These are phyloP conservation scores for Sanghuangporus sanghuang DNA, from an alignment of 1,284 basidiomycete species.

Conservation along the genomic window DNA sequence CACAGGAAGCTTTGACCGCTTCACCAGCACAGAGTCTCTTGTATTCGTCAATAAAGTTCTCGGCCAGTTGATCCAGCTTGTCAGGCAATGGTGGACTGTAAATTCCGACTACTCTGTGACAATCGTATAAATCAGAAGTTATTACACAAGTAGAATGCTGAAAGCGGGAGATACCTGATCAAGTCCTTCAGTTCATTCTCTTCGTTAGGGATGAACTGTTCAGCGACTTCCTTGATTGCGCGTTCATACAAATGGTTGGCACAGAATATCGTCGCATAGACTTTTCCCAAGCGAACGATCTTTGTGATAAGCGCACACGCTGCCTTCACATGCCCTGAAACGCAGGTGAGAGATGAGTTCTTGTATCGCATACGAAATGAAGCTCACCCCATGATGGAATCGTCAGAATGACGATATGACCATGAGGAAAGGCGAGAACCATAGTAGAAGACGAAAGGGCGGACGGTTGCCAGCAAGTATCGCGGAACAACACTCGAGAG, in stretches of 20 bases:
- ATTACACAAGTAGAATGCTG: neutral
- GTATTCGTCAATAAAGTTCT: neutral
- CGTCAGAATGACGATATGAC: too few species aligned
- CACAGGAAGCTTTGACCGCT: too few species aligned
- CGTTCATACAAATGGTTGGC: neutral
- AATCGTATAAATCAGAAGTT: neutral
- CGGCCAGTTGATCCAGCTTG: neutral
- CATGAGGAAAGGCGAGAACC: too few species aligned
- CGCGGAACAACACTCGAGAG: too few species aligned
- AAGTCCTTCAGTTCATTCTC: neutral
- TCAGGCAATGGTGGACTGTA: neutral
- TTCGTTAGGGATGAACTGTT: neutral
- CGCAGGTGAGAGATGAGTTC: neutral
- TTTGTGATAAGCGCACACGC: conserved; percentile 6
- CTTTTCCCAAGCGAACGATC: neutral
- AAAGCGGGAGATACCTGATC: conserved; percentile 1
- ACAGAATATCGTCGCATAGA: conserved; percentile 5
- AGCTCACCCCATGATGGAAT: too few species aligned
- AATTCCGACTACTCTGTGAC: neutral
- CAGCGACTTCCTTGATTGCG: conserved; percentile 4
- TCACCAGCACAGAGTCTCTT: neutral
- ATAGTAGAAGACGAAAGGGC: too few species aligned
- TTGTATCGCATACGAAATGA: too few species aligned
- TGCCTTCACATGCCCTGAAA: conserved; percentile 8
- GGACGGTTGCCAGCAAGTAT: too few species aligned